Percentiles rank a stretch among this genome's conserved stretches.
Evolutionary conservation across 2,329 filamentous ascomycete genomes (phyloP).

Genomic region (Colletotrichum camelliae): DNA sequence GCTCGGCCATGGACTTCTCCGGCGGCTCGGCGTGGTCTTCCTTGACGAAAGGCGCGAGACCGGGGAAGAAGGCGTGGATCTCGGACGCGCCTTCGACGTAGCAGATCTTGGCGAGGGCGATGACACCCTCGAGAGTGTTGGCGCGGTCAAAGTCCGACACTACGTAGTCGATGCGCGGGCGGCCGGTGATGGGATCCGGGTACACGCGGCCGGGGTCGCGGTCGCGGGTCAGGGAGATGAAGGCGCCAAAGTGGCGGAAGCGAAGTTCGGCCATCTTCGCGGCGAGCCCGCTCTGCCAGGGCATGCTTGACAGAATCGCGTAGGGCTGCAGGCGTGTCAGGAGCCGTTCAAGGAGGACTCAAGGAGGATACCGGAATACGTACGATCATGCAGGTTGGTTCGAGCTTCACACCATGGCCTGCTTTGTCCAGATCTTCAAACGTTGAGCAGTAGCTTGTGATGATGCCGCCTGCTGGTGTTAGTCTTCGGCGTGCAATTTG

Average conservation of each 20-base stretch:
- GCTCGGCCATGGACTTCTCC: constrained; percentile 10
- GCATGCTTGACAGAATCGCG: constrained; percentile 63
- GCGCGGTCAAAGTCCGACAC: constrained; percentile 74
- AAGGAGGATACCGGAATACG: constrained; percentile 25
- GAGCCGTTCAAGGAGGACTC: too few species aligned
- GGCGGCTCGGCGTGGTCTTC: constrained; percentile 23
- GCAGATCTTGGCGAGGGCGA: constrained; percentile 76
- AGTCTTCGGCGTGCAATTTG: not conserved
- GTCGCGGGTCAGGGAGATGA: constrained; percentile 78
- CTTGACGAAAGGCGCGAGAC: constrained; percentile 66
- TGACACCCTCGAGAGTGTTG: constrained; percentile 73
- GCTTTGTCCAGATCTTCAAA: constrained; percentile 82
- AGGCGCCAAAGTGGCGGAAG: constrained; percentile 71
- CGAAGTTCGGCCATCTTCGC: constrained; percentile 76
- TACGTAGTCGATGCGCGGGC: constrained; percentile 72
- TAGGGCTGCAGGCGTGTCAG: constrained; percentile 58
- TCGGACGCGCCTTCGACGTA: constrained; percentile 82
- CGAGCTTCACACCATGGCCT: constrained; percentile 84
- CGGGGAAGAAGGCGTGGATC: constrained; percentile 71
- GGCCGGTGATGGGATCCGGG: constrained; percentile 70
- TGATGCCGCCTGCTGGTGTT: constrained; percentile 65
- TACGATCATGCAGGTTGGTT: constrained; percentile 74
- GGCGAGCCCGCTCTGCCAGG: constrained; percentile 72
- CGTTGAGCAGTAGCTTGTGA: constrained; percentile 78
- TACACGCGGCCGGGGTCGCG: constrained; percentile 77